Percentiles rank a stretch among this genome's conserved stretches.
Conservation (phyloP, 257 asterid genomes). For the Anisodus acutangulus region DNA sequence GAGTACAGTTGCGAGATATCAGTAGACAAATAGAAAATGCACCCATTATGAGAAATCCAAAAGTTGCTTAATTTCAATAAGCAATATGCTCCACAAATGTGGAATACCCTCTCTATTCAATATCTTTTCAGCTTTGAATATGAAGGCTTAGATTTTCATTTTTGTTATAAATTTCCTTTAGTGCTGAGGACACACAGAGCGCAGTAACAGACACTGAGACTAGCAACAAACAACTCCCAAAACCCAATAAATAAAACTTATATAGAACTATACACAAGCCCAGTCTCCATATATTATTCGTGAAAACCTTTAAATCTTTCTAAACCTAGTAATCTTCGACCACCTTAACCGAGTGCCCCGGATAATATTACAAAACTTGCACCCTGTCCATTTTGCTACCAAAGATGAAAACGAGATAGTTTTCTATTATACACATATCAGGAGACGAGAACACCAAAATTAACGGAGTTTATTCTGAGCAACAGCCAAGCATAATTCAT, state of each 20-base stretch:
- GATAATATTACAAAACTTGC: conserved; percentile 23
- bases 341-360: conserved; percentile 18
- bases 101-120: neutral
- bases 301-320: neutral
- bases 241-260: conserved; percentile 16
- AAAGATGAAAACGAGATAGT: conserved; percentile 19
- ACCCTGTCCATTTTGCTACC: neutral
- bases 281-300: conserved; percentile 21
- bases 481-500: conserved; percentile 94
- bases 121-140: too few species aligned
- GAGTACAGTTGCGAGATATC: neutral
- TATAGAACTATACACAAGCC: conserved; percentile 25
- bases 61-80: neutral
- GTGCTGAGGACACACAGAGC: too few species aligned
- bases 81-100: neutral
- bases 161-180: neutral
- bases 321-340: conserved; percentile 19
- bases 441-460: conserved; percentile 28
- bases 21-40: neutral
- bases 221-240: neutral
- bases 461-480: conserved; percentile 95
- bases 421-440: conserved; percentile 23
- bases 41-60: neutral
- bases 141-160: neutral
- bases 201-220: too few species aligned